Evolutionary conservation across 2,329 filamentous ascomycete species (phyloP).

Genomic region (Fusarium brachygibbosum): DNA sequence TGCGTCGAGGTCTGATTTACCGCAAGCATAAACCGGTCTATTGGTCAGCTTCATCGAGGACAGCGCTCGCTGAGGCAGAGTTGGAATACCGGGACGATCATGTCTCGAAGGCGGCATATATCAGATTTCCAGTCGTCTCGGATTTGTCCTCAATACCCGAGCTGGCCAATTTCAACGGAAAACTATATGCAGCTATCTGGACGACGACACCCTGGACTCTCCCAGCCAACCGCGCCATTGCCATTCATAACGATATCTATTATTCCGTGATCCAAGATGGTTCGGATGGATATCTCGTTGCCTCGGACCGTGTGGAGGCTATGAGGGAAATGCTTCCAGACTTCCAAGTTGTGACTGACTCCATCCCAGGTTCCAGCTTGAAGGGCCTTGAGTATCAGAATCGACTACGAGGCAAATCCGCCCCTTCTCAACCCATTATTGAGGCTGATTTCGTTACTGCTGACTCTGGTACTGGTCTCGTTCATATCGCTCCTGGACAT

Average conservation of each 20-base stretch:
- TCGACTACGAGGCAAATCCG: slow-evolving; percentile 71
- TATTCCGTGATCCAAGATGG: slow-evolving; percentile 77
- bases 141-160: slow-evolving; percentile 52
- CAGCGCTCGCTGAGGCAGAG: slow-evolving; percentile 86
- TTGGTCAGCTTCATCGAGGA: slow-evolving; percentile 84
- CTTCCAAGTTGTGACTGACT: slow-evolving; percentile 66
- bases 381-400: slow-evolving; percentile 77
- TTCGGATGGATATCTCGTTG: slow-evolving; percentile 76
- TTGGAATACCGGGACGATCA: slow-evolving; percentile 86
- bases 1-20: slow-evolving; percentile 79
- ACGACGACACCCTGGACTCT: slow-evolving; percentile 98
- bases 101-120: slow-evolving; percentile 78
- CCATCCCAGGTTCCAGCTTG: slow-evolving; percentile 75
- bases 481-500: slow-evolving; percentile 93
- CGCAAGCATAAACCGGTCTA: slow-evolving; percentile 86
- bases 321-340: slow-evolving; percentile 65
- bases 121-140: slow-evolving; percentile 79
- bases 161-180: slow-evolving; percentile 58
- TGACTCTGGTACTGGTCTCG: slow-evolving; percentile 92
- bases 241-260: slow-evolving; percentile 78
- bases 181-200: slow-evolving; percentile 90
- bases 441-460: slow-evolving; percentile 90
- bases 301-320: slow-evolving; percentile 75
- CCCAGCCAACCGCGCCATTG: slow-evolving; percentile 91
- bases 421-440: slow-evolving; percentile 76